A percentile compares a stretch with the other conserved stretches of the same genome.
Evolutionary conservation across 2,329 filamentous ascomycete genomes (phyloP).

Genomic region (Nannizzia gypsea): DNA sequence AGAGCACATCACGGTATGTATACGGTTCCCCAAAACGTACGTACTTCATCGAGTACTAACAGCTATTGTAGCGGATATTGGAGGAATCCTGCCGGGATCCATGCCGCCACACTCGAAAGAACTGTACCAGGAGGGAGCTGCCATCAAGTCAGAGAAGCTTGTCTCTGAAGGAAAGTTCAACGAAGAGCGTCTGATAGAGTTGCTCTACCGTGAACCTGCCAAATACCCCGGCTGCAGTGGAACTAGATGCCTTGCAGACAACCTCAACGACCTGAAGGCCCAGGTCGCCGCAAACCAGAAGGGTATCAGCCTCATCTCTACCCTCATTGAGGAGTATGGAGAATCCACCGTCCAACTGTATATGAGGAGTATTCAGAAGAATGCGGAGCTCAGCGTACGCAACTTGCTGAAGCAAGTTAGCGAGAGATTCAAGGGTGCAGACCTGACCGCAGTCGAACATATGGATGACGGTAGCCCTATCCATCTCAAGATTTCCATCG

Average conservation of each 20-base stretch:
- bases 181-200: constrained; percentile 56
- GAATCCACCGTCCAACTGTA: constrained; percentile 63
- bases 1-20: constrained; percentile 60
- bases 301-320: constrained; percentile 60
- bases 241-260: constrained; percentile 63
- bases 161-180: constrained; percentile 63
- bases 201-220: constrained; percentile 59
- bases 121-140: constrained; percentile 53
- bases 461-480: constrained; percentile 81
- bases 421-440: constrained; percentile 51
- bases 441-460: constrained; percentile 58
- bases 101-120: constrained; percentile 65
- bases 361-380: constrained; percentile 67
- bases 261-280: constrained; percentile 70
- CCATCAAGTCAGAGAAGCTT: constrained; percentile 51
- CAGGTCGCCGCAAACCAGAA: constrained; percentile 74
- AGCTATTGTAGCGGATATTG: constrained; percentile 50
- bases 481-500: constrained; percentile 57
- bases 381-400: constrained; percentile 61
- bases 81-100: constrained; percentile 62
- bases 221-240: constrained; percentile 61
- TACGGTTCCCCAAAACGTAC: constrained; percentile 21
- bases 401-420: constrained; percentile 56
- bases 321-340: constrained; percentile 61
- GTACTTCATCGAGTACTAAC: constrained; percentile 8